Evolutionary conservation across 2,329 filamentous ascomycete species (phyloP).

Genomic region (Aspergillus amoenus): DNA sequence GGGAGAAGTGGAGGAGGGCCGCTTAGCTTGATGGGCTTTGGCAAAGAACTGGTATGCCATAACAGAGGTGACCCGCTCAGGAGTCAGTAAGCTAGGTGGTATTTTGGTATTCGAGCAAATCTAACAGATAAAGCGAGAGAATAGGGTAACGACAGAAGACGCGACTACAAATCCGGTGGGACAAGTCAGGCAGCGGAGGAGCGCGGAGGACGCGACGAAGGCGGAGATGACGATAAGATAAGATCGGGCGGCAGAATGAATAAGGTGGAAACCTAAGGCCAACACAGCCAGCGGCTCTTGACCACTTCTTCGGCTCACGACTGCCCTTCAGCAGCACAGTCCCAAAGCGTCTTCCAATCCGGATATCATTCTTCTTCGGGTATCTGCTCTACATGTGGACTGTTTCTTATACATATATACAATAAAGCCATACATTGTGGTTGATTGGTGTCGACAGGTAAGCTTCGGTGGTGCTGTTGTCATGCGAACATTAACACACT

Average conservation of each 20-base stretch:
- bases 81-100: neutral
- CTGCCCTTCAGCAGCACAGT: neutral
- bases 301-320: constrained; percentile 5
- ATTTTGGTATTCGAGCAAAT: neutral
- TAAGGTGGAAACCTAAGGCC: constrained; percentile 11
- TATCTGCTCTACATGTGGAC: neutral
- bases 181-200: neutral
- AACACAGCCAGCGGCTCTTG: constrained; percentile 10
- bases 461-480: constrained; percentile 8
- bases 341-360: neutral
- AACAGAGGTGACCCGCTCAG: neutral
- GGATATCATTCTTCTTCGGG: neutral
- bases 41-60: constrained; percentile 42
- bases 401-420: constrained; percentile 3
- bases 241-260: constrained; percentile 23
- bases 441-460: constrained; percentile 8
- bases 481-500: constrained; percentile 16
- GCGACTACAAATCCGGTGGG: neutral
- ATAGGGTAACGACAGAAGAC: neutral
- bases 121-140: neutral
- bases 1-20: constrained; percentile 21
- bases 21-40: constrained; percentile 31
- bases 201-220: constrained; percentile 18
- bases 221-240: constrained; percentile 41
- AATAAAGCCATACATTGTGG: neutral